Conservation (phyloP, 352 stramenopile species). For the Phytopythium delawarense region DNA sequence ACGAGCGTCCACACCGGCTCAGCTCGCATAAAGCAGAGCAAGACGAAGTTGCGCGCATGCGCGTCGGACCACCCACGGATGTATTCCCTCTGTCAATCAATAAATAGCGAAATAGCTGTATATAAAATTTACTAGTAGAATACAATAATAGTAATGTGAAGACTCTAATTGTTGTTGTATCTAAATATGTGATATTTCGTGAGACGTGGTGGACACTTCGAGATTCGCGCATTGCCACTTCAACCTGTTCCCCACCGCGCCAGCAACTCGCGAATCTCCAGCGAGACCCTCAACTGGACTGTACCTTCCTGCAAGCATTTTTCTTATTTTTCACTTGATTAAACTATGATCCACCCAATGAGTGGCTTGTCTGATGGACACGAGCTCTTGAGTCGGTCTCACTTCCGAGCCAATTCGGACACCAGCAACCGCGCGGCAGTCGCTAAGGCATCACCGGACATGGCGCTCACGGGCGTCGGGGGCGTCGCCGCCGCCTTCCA, state of each 20-base stretch:
- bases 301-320: not conserved
- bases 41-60: no score
- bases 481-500: conserved; percentile 2
- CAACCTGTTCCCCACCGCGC: not conserved
- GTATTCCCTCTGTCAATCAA: no score
- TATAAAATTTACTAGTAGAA: not conserved
- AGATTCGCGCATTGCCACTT: not conserved
- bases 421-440: not conserved
- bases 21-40: no score
- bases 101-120: no score
- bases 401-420: not conserved
- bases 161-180: no score
- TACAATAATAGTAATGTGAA: not conserved
- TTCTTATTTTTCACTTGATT: conserved; percentile 10
- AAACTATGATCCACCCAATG: conserved; percentile 3
- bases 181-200: not conserved
- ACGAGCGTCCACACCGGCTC: no score
- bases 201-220: not conserved
- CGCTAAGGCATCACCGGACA: not conserved
- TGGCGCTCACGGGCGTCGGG: not conserved
- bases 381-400: not conserved
- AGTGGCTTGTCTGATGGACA: not conserved
- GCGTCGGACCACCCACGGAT: no score
- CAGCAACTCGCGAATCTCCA: not conserved
- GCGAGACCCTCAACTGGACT: not conserved